Percentiles rank a stretch among this genome's conserved stretches.
Evolutionary conservation across 306 rosid species (phyloP).

Genomic region (Delonix regia): DNA sequence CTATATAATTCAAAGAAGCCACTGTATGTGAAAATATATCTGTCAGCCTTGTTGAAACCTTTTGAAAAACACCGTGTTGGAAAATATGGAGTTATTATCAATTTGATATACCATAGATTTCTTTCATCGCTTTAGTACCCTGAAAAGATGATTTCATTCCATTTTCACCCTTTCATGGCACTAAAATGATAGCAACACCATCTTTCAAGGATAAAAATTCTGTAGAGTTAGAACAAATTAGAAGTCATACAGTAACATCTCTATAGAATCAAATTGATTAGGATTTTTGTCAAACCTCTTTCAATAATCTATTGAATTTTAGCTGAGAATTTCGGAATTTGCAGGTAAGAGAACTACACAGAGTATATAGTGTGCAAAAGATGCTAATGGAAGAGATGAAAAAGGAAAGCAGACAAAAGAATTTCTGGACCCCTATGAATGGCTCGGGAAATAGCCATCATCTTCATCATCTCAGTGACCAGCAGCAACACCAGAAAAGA

Average conservation of each 20-base stretch:
- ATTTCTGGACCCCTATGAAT: slow-evolving; percentile 42
- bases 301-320: background rate
- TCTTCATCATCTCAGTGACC: slow-evolving; percentile 41
- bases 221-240: background rate
- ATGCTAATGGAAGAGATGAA: slow-evolving; percentile 70
- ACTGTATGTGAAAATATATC: slow-evolving; percentile 9
- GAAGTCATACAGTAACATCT: background rate
- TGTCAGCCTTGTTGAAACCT: background rate
- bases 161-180: background rate
- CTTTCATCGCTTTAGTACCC: background rate
- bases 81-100: background rate
- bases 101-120: background rate
- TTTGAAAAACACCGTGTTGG: background rate
- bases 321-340: slow-evolving; percentile 34
- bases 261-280: background rate
- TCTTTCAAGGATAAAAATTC: background rate
- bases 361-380: slow-evolving; percentile 78
- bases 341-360: slow-evolving; percentile 86
- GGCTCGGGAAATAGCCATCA: slow-evolving; percentile 40
- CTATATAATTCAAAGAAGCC: background rate
- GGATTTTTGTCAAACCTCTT: background rate
- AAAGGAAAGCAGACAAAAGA: slow-evolving; percentile 50
- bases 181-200: background rate
- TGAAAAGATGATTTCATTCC: background rate
- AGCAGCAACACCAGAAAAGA: slow-evolving; percentile 37